Conservation (phyloP, 2,329 filamentous ascomycete genomes). For the Ophiostoma sp. region DNA sequence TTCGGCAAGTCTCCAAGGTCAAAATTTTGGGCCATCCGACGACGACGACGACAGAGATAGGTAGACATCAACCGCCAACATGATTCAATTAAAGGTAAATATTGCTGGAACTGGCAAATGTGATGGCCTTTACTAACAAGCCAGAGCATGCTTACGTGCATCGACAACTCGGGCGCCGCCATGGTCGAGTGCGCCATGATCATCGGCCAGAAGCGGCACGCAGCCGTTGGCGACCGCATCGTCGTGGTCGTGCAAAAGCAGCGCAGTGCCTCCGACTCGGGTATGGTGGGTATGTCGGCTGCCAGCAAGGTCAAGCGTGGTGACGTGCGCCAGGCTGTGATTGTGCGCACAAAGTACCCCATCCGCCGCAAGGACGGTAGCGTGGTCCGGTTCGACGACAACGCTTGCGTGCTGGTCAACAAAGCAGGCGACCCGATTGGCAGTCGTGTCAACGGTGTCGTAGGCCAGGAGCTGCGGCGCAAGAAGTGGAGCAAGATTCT, state of each 20-base stretch:
- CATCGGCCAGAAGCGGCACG: slow-evolving; percentile 81
- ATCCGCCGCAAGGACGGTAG: slow-evolving; percentile 82
- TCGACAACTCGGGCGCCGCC: slow-evolving; percentile 98
- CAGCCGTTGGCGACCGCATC: slow-evolving; percentile 90
- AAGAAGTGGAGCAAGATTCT: slow-evolving; percentile 99
- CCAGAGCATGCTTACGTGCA: slow-evolving; percentile 96
- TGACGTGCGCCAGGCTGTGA: slow-evolving; percentile 91
- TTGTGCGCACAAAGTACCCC: slow-evolving; percentile 87
- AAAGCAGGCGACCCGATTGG: slow-evolving; percentile 95
- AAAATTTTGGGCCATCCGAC: slow-evolving; percentile 4
- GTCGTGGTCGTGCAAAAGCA: slow-evolving; percentile 98
- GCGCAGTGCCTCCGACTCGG: slow-evolving; percentile 68
- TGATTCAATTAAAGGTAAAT: slow-evolving; percentile 87
- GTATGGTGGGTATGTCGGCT: slow-evolving; percentile 64
- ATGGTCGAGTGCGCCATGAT: slow-evolving; percentile 95
- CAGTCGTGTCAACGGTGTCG: slow-evolving; percentile 83
- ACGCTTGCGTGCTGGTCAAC: slow-evolving; percentile 94
- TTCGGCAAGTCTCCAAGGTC: background rate
- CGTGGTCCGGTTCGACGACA: slow-evolving; percentile 91
- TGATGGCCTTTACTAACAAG: background rate
- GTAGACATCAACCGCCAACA: slow-evolving; percentile 45
- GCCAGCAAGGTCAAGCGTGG: slow-evolving; percentile 94
- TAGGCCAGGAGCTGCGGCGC: slow-evolving; percentile 80
- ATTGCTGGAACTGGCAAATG: background rate
- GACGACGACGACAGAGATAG: slow-evolving; percentile 7